Base-by-base conservation (phyloP, 2,329 filamentous ascomycete genomes). In the Paraphoma chrysanthemicola region DNA sequence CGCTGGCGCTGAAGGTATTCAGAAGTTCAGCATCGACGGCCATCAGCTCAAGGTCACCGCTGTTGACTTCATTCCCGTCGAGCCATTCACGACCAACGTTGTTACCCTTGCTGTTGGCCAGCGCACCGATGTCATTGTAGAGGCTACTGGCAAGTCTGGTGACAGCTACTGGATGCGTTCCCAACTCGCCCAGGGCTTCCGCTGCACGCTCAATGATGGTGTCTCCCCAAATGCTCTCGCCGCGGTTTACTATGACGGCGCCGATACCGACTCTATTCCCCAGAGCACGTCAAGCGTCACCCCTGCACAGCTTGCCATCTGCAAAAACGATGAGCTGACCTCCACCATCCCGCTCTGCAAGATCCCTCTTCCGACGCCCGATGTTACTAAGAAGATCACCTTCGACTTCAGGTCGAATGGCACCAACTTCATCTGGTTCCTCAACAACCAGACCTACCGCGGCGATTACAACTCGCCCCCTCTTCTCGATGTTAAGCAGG, bases 231-330 rank as follows among this genome's bases (percentile, higher is more conserved):
- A 66, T 28, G 67, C 66, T 36, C 51, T 66, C 0, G 90, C 88
- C 0, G 85, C 83, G 9, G 81, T 92, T 49, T 89, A 88, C 76
- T 92, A 91, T 71, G 80, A 88, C 43, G 67, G 80, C 9, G 84
- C 86, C 8, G 79, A 89, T 65, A 79, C 78, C 1, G 76, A 72
- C 44, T 71, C 77, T 16, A 54, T 78, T 1, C 89, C 88, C 0
- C 78, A 54, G 8, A 54, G 73, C 3, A 86, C 82, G 41, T 64
- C 64, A 2, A 48, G 55, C 18, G 65, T 66, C 23, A 67, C 66
- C 4, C 38, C 65, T 29, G 64, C 33, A 3, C 62, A 66, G 36
- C 57, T 66, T 6, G 53, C 60, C 7, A 44, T 52, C 29, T 68
- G 62, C 58, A 58, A 66, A 51, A 67, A 67, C 18, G 62, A 67